Conservation (phyloP, 345 rosid genomes). For the Acer saccharum region DNA sequence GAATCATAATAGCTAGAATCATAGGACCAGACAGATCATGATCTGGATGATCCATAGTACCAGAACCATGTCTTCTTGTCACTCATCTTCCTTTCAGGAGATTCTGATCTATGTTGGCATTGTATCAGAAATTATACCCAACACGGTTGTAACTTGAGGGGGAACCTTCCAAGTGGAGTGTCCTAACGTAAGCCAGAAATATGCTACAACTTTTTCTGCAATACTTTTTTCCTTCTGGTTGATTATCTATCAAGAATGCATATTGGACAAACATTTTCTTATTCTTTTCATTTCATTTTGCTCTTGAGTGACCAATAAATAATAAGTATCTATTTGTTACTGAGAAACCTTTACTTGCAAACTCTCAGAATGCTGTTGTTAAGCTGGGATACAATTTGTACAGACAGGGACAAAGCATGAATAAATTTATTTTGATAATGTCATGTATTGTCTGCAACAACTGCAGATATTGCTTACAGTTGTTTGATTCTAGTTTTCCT, state of each 20-base stretch:
- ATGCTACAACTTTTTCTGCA: neutral
- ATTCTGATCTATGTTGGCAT: neutral
- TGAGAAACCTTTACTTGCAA: neutral
- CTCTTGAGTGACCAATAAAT: neutral
- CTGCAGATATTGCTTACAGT: neutral
- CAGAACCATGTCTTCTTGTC: no score
- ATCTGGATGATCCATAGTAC: neutral
- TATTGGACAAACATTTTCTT: neutral
- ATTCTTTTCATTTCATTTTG: neutral
- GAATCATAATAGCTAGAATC: neutral
- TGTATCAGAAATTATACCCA: neutral
- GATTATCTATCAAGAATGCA: neutral
- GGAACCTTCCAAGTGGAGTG: neutral
- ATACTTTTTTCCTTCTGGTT: neutral
- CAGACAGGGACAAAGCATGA: neutral
- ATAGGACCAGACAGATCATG: conserved; percentile 1
- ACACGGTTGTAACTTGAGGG: neutral
- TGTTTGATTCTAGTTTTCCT: neutral
- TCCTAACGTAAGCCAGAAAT: neutral
- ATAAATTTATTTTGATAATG: neutral
- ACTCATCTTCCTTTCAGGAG: neutral
- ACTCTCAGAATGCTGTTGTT: neutral
- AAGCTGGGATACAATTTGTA: neutral
- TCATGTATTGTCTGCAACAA: neutral
- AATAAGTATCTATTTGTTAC: neutral